phyloP scores from a whole-genome alignment of 108 stramenopile genomes.

The Conticribra guillardii region DNA sequence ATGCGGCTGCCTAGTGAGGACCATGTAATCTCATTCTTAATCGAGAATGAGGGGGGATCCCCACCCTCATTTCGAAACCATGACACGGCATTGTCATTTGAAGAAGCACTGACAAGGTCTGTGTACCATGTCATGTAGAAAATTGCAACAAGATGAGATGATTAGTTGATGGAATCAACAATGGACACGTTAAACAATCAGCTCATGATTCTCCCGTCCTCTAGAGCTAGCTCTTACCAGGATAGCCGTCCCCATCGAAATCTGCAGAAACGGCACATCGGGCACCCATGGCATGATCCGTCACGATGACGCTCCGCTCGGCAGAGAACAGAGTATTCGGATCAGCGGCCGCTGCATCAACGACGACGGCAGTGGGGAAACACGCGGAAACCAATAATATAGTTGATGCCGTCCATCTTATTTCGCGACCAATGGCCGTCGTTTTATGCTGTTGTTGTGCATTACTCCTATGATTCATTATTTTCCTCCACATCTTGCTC shows the following conservation, averaged over 20 bases:
- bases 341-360: no score
- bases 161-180: not conserved
- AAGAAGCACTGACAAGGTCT: conserved; percentile 26
- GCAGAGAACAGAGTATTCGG: conserved; percentile 4
- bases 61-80: conserved; percentile 26
- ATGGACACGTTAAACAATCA: not conserved
- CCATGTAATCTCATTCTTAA: conserved; percentile 34
- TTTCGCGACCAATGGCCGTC: no score
- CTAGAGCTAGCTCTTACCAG: not conserved
- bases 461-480: no score
- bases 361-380: no score
- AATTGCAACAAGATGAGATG: not conserved
- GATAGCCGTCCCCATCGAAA: conserved; percentile 31
- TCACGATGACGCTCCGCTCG: conserved; percentile 3
- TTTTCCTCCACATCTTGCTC: no score
- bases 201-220: not conserved
- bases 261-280: conserved; percentile 36
- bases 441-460: no score
- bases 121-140: not conserved
- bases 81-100: conserved; percentile 33
- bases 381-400: no score
- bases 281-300: conserved; percentile 33
- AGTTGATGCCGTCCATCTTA: no score
- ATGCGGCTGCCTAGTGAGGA: conserved; percentile 17
- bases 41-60: not conserved